phyloP scores from a whole-genome alignment of 2,329 filamentous ascomycete species.

The Cladosporium halotolerans region DNA sequence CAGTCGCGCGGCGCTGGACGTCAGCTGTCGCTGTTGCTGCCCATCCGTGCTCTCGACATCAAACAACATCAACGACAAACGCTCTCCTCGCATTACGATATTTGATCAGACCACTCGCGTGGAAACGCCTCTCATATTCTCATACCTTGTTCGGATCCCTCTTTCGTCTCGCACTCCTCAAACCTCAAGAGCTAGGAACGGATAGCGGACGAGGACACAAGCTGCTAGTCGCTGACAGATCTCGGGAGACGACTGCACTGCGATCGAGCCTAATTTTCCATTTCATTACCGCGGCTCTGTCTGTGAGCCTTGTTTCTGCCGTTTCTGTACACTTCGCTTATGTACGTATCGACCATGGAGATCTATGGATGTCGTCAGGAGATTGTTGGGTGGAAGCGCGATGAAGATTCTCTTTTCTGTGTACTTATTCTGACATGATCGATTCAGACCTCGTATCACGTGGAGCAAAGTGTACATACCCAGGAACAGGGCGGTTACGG shows the following conservation, averaged over 20 bases:
- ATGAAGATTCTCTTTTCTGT: background rate
- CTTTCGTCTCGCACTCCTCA: too few species aligned
- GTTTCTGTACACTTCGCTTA: conserved; percentile 5
- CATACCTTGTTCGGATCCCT: too few species aligned
- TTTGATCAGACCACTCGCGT: too few species aligned
- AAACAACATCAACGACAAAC: background rate
- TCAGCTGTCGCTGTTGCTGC: background rate
- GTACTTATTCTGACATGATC: conserved; percentile 11
- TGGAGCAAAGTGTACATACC: conserved; percentile 19
- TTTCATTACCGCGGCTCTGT: background rate
- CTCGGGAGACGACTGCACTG: background rate
- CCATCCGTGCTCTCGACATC: background rate
- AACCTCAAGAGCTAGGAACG: conserved; percentile 1
- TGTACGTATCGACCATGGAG: conserved; percentile 23
- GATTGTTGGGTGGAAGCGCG: background rate
- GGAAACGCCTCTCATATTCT: too few species aligned
- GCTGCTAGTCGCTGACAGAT: background rate
- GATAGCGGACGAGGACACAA: background rate
- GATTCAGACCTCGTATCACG: conserved; percentile 10
- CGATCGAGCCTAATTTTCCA: background rate
- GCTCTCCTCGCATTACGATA: too few species aligned
- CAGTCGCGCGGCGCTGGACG: background rate
- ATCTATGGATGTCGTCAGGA: background rate
- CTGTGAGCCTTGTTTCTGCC: conserved; percentile 5
- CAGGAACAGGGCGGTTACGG: conserved; percentile 8